Evolutionary conservation across 2,329 filamentous ascomycete species (phyloP), one percentile per base, ranked within the genome.

Genomic region (Colletotrichum musicola): DNA sequence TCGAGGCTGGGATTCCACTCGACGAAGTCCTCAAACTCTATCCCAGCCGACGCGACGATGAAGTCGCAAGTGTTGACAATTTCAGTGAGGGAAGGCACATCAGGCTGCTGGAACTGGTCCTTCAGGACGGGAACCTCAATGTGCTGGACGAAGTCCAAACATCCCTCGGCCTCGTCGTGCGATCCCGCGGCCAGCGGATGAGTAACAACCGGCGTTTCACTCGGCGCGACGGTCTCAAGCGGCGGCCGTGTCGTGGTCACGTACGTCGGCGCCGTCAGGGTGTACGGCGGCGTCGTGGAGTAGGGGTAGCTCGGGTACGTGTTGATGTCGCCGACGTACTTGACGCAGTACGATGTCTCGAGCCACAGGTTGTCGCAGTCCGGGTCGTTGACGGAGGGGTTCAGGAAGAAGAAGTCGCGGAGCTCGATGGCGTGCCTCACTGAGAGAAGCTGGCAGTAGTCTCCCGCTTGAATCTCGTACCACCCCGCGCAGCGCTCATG

Each of bases 281-380:
- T 54, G 18, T 25, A 54, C 10, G 35, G 47, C 7, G 55, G 55
- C 4, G 62, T 18, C 14, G 55, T 53, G 6, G 25, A 35, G 30
- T 60, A 64, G 9, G 22, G 35, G 38, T 64, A 64, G 14, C 44
- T 51, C 6, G 62, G 13, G 46, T 64, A 64, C 14, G 55, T 64
- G 27, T n/a, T 42, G 13, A 64, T 73, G 35, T 63, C 59, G 6
- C 72, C 72, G 7, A 73, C 69, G 4, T 49, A 5, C 12, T 14
- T 14, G 22, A 64, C 62, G 30, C 62, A 64, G 62, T 64, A 64
- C 40, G 16, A 16, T 16, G 47, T 56, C 6, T 27, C 60, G 4
- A 57, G 27, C 22, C 13, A 57, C 22, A 63, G 20, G 27, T 63
- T 63, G n/a, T 13, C 56, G 40, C 60, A 63, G 3, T 38, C 35